Evolutionary conservation across 225 moss, liverwort and hornwort genomes (phyloP), one percentile per base, ranked within the genome.

Genomic region (Physcomitrium patens): DNA sequence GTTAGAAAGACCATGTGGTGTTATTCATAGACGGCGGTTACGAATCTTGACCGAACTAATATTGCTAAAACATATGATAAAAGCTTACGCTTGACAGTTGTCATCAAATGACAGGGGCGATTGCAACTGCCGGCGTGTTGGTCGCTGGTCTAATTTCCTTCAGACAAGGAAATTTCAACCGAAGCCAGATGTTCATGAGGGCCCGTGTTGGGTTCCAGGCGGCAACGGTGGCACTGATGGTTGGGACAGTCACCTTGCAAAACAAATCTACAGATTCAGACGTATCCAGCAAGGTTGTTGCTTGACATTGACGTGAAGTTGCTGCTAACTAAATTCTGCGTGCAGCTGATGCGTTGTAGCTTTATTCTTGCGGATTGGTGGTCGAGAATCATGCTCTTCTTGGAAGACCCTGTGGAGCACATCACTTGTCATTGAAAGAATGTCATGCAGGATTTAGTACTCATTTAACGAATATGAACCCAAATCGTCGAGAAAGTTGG

Each of bases 161-260:
- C 74, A 91, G 90, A 66, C 86, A 93, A 65, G 95, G 93, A 52
- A 93, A 90, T 71, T 95, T 84, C 58, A 86, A 95, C 47, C 85
- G 89, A 62, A 95, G 95, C 77, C 95, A 93, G 79, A 79, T 85
- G 89, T 81, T 93, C 44, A 95, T 95, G 95, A 89, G 91, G 70
- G 86, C 95, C 58, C 91, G 95, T 65, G 95, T 95, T 68, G 78
- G 92, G 43, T 92, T 95, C 80, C 95, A 95, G 83, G 95, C 92
- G 76, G 89, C 85, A 41, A 95, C 93, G 1, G 95, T 95, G 71
- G 91, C 89, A 43, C 81, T 93, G 12, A 95, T 95, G 95, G 95
- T 95, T 58, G 95, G 95, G 51, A 95, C 95, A 45, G 95, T 93
- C 20, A 84, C 84, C 53, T 80, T 85, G 50, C 89, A 92, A 80